Percentiles rank a stretch among this genome's conserved stretches.
phyloP scores from a whole-genome alignment of 2,329 filamentous ascomycete species.

The Diaporthe amygdali region DNA sequence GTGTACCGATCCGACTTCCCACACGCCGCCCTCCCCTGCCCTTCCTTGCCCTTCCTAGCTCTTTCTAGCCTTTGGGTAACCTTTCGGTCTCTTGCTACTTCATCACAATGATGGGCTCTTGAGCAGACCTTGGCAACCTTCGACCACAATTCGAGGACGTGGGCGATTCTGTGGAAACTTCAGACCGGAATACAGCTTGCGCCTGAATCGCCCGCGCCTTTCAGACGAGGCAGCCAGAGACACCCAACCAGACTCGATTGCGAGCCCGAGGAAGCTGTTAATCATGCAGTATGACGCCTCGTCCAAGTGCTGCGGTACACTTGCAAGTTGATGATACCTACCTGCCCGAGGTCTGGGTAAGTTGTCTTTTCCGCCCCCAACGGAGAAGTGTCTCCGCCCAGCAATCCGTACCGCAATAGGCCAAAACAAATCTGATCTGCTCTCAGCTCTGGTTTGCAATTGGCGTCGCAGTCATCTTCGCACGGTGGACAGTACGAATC shows the following conservation, averaged over 20 bases:
- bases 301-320: conserved; percentile 29
- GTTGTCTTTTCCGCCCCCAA: neutral
- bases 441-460: conserved; percentile 17
- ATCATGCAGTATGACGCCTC: conserved; percentile 10
- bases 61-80: neutral
- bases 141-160: neutral
- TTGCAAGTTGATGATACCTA: conserved; percentile 30
- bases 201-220: neutral
- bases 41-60: neutral
- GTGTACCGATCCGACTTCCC: neutral
- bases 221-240: neutral
- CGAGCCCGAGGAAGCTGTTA: neutral
- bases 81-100: neutral
- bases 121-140: neutral
- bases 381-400: no score
- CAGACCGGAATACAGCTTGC: neutral
- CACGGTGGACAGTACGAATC: conserved; percentile 17
- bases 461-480: conserved; percentile 10
- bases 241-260: neutral
- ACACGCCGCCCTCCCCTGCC: neutral
- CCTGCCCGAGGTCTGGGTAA: conserved; percentile 26
- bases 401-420: neutral
- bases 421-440: neutral
- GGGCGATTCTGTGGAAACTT: neutral
- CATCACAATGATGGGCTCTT: neutral